phyloP scores from a whole-genome alignment of 1,139 yeast genomes.

The Hansenula anomala region DNA sequence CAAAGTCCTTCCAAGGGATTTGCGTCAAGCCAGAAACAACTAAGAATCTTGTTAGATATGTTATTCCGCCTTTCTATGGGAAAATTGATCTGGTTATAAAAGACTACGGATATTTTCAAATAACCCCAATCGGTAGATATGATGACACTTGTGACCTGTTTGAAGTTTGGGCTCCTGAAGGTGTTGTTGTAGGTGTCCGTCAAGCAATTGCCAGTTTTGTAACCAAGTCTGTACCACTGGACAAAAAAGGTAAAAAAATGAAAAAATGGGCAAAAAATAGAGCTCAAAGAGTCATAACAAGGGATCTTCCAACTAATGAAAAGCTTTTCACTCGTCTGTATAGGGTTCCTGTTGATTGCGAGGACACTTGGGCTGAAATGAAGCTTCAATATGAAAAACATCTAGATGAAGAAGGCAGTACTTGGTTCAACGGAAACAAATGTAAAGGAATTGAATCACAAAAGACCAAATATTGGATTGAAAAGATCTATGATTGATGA shows the following conservation, averaged over 20 bases:
- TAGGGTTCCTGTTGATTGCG: constrained; percentile 17
- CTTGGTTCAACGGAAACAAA: constrained; percentile 8
- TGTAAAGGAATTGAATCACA: no score
- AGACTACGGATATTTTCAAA: constrained; percentile 61
- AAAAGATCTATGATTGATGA: constrained; percentile 15
- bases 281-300: constrained; percentile 11
- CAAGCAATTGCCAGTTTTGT: constrained; percentile 31
- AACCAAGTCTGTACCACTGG: constrained; percentile 13
- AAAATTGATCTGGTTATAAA: constrained; percentile 63
- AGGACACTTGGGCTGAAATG: constrained; percentile 17
- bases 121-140: constrained; percentile 60
- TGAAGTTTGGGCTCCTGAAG: constrained; percentile 45
- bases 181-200: constrained; percentile 37
- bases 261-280: constrained; percentile 7
- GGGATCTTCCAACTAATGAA: constrained; percentile 18
- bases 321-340: constrained; percentile 20
- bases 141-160: constrained; percentile 32
- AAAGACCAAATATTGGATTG: constrained; percentile 20
- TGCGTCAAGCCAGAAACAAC: constrained; percentile 29
- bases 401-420: constrained; percentile 10
- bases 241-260: constrained; percentile 4
- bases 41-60: constrained; percentile 35
- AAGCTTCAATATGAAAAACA: constrained; percentile 13
- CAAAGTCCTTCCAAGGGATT: constrained; percentile 27
- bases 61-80: constrained; percentile 67